Conservation (phyloP, 495 filamentous ascomycete species). For the Penicillium verhagenii region DNA sequence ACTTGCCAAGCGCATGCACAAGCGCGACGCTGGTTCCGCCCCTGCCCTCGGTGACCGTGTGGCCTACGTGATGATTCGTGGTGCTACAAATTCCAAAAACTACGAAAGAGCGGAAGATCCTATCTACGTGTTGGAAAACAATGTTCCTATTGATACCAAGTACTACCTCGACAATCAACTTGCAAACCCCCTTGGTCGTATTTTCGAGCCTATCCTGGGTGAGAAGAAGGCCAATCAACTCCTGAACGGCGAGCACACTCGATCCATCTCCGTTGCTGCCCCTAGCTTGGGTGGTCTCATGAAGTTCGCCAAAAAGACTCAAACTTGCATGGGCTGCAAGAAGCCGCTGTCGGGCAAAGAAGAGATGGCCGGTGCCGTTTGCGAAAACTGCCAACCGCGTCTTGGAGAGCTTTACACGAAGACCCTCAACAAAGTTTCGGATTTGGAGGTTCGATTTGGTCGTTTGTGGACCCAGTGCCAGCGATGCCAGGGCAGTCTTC, state of each 20-base stretch:
- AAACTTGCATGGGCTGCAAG: constrained; percentile 99
- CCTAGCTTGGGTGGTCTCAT: constrained; percentile 89
- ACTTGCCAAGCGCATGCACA: constrained; percentile 90
- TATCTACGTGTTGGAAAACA: constrained; percentile 95
- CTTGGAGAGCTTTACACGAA: constrained; percentile 93
- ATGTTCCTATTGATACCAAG: constrained; percentile 95
- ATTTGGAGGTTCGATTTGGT: constrained; percentile 90
- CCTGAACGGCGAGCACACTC: constrained; percentile 86
- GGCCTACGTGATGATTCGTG: constrained; percentile 97
- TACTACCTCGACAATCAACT: constrained; percentile 99
- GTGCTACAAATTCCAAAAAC: constrained; percentile 80
- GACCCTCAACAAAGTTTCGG: constrained; percentile 79
- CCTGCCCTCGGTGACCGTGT: constrained; percentile 95
- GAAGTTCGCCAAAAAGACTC: constrained; percentile 97
- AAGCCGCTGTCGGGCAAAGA: constrained; percentile 80
- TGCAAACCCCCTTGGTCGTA: constrained; percentile 86
- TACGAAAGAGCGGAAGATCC: constrained; percentile 97
- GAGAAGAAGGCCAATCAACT: constrained; percentile 84
- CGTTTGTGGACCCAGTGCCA: constrained; percentile 98
- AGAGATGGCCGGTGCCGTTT: constrained; percentile 84
- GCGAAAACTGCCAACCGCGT: constrained; percentile 76
- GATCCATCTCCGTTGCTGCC: constrained; percentile 84
- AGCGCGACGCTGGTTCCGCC: constrained; percentile 92
- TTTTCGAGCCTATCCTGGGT: constrained; percentile 96
- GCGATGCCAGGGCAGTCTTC: constrained; percentile 94